Conservation (phyloP, 257 asterid genomes). For the Sherardia arvensis region DNA sequence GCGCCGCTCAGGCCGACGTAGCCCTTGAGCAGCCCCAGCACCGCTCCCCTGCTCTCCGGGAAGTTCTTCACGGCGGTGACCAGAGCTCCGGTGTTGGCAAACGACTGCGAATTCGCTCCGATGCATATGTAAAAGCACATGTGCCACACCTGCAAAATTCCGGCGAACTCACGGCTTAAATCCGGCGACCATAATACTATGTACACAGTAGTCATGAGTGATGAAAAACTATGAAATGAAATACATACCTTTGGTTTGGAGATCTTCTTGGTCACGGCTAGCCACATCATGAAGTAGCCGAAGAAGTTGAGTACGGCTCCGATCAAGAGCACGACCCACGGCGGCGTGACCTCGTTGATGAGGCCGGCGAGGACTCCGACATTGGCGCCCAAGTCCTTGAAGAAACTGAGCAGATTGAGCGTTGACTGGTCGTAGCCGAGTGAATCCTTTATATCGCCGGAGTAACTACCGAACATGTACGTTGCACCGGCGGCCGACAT, state of each 20-base stretch:
- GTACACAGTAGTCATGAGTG: background rate
- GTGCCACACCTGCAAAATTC: conserved; percentile 40
- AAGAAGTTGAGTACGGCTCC: conserved; percentile 61
- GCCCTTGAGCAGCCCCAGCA: conserved; percentile 34
- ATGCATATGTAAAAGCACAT: conserved; percentile 74
- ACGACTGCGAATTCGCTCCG: conserved; percentile 76
- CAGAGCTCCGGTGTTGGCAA: conserved; percentile 82
- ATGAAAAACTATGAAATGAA: background rate
- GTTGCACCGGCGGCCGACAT: conserved; percentile 79
- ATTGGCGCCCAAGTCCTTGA: conserved; percentile 67
- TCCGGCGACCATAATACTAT: background rate
- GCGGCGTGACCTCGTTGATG: conserved; percentile 75
- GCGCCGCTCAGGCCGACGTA: conserved; percentile 40
- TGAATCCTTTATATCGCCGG: conserved; percentile 32
- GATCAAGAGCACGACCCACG: conserved; percentile 73
- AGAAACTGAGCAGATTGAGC: conserved; percentile 64
- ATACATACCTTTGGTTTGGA: conserved; percentile 20
- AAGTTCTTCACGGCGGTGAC: conserved; percentile 75
- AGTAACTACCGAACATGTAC: conserved; percentile 67
- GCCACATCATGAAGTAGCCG: conserved; percentile 86
- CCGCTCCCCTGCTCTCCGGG: conserved; percentile 44
- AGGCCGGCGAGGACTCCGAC: conserved; percentile 65
- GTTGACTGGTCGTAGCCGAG: conserved; percentile 78
- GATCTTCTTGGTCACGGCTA: conserved; percentile 49
- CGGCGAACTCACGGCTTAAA: background rate